phyloP scores from a whole-genome alignment of 2,329 filamentous ascomycete genomes.

The Hypoxylon sp. region DNA sequence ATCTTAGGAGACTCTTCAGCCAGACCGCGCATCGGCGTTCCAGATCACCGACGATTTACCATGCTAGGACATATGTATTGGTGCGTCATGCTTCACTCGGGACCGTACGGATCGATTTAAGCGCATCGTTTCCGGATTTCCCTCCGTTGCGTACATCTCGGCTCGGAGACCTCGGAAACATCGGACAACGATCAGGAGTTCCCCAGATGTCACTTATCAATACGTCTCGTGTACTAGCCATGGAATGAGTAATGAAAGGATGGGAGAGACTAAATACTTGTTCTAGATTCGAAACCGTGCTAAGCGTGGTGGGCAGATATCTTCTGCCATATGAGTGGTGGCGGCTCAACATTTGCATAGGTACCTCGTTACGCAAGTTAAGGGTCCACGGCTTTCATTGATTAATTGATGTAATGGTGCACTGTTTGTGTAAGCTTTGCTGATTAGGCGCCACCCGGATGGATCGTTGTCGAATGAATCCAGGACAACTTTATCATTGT shows the following conservation, averaged over 20 bases:
- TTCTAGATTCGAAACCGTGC: background rate
- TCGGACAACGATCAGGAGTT: conserved; percentile 10
- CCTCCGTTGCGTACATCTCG: conserved; percentile 17
- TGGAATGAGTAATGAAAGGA: background rate
- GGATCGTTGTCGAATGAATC: too few species aligned
- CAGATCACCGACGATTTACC: background rate
- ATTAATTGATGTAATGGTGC: background rate
- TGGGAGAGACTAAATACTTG: background rate
- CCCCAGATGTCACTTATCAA: too few species aligned
- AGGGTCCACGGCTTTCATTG: background rate
- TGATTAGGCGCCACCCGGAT: too few species aligned
- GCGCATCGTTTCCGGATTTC: background rate
- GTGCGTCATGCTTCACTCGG: conserved; percentile 6
- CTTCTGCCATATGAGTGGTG: too few species aligned
- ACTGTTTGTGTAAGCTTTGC: background rate
- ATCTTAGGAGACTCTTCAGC: background rate
- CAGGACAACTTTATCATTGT: too few species aligned
- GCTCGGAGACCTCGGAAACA: conserved; percentile 37
- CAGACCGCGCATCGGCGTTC: background rate
- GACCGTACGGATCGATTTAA: background rate
- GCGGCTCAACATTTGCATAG: too few species aligned
- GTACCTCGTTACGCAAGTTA: too few species aligned
- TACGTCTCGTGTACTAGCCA: too few species aligned
- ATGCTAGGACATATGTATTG: conserved; percentile 7
- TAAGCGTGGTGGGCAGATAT: too few species aligned